Evolutionary conservation across 192 early-diverging fungal species (phyloP), one percentile per base, ranked within the genome.

Genomic region (Podila horticola): DNA sequence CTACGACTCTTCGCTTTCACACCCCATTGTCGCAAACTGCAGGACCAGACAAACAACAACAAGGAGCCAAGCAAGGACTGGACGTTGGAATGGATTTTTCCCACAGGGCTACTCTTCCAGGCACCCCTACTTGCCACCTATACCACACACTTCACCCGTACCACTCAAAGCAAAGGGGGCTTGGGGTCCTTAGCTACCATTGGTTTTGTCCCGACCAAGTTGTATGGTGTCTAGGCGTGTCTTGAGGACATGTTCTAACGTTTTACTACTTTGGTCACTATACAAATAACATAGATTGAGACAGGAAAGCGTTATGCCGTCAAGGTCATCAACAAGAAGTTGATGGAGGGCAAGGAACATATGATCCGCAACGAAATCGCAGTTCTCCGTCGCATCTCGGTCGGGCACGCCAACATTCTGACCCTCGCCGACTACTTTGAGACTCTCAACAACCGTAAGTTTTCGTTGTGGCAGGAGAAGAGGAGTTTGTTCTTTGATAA

Each of bases 401-500:
- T 89, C 68, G 90, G 84, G 17, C 91, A 93, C 72, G 87, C 88
- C 48, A 94, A 94, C 75, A 86, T 96, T 48, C 75, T 94, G 15
- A 90, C 88, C 20, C 81, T 95, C 19, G 77, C 87, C 15, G 95
- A 96, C 79, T 93, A 93, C 86, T 96, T 96, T 76, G 93, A 95
- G 68, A 94, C 95, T 0, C 63, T 88, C 3, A 86, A 92, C 74
- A 93, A 92, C 77, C 57, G 88, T 89, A 84, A 71, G 87, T 64
- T 45, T 45, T 12, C 13, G 9, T 15, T 17, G 1, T 45, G 41
- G 41, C 41, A 45, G 13, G 13, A 13, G 41, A 2, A 45, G 11
- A 4, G 41, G 38, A 12, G 15, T 0, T 45, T 41, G 38, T 11
- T 45, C 34, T 15, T 17, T 45, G 41, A 45, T 17, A 0, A 4